Evolutionary conservation across 805 yeast genomes (phyloP), one percentile per base, ranked within the genome.

Genomic region (Teunomyces kruisii): DNA sequence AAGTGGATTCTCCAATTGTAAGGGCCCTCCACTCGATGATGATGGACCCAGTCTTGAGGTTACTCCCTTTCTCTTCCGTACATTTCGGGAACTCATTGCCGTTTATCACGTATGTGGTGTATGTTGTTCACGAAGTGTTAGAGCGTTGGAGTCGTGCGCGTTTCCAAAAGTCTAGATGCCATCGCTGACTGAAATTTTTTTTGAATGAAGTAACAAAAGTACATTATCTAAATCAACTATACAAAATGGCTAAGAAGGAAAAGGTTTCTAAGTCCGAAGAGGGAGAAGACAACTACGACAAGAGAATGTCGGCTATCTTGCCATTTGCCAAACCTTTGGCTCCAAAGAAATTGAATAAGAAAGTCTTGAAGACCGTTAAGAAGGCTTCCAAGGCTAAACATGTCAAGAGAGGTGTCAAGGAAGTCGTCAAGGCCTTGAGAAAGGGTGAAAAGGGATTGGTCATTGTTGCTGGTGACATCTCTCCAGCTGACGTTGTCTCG

Each of bases 371-470:
- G 74, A 88, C 96, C 37, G 95, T 94, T 52, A 94, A 94, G 79
- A 92, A 89, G 69, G 98, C 99, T 8, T 90, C 98, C 43, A 94
- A 94, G 74, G 95, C 97, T 53, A 94, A 94, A 74, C 97, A 92
- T 69, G 97, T 94, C 57, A 92, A 90, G 74, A 83, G 99, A 73
- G 99, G 99, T 67, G 98, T 94, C 46, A 94, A 94, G 72, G 99
- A 94, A 73, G 99, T 94, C 30, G 98, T 92, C 58, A 94, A 94
- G 75, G 94, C 98, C 16, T 79, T 94, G 52, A 84, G 99, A 76
- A 94, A 94, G 72, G 98, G 98, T 55, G 98, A 91, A 67, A 94
- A 94, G 71, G 99, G 99, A 43, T 78, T 94, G 43, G 98, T 94
- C 32, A 75, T 94, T 55, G 84, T 94, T 70, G 99, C 99, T 28